Base-by-base conservation (phyloP, 1,139 yeast species). In the Candida sojae region DNA sequence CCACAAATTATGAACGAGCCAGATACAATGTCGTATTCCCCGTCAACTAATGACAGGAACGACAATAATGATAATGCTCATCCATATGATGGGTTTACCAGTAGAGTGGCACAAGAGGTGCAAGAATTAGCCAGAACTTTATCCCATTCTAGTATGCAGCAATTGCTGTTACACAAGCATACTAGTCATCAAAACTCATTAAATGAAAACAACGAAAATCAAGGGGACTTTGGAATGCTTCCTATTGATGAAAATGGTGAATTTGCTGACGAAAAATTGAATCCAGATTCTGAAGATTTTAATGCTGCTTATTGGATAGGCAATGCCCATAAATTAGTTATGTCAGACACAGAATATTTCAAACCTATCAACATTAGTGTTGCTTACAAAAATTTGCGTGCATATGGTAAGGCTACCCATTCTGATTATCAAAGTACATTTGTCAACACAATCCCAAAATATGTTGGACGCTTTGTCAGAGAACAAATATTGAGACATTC, bases 401-500 rank as follows among this genome's bases (percentile, higher is more conserved):
- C 91, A 1, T 80, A 74, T 54, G 97, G 96, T 51, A 76, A 77
- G 48, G 90, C 92, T 10, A 73, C 86, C 1, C 93, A 86, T 59
- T 79, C 90, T 3, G 92, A 87, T 58, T 90, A 85, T 66, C 96
- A 88, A 65, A 71, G 86, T 25, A 88, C 90, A 1, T 83, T 86
- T 11, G 58, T 75, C 28, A 88, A 86, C 59, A 68, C 75, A 10
- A 67, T 73, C 32, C 63, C 50, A 37, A 69, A 68, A 50, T 47
- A 47, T 8, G 50, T 54, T 7, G 31, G 35, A 3, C 11, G 8
- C 25, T 46, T 26, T 17, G 33, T 43, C 25, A 39, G 44, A 26
- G 46, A 46, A 26, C 38, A 35, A 6, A 36, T 46, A 28, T 34
- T 43, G 9, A 39, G 41, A 31, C 38, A 46, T 12, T 38, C 44